phyloP scores from a whole-genome alignment of 345 rosid genomes.

The Angophora floribunda region DNA sequence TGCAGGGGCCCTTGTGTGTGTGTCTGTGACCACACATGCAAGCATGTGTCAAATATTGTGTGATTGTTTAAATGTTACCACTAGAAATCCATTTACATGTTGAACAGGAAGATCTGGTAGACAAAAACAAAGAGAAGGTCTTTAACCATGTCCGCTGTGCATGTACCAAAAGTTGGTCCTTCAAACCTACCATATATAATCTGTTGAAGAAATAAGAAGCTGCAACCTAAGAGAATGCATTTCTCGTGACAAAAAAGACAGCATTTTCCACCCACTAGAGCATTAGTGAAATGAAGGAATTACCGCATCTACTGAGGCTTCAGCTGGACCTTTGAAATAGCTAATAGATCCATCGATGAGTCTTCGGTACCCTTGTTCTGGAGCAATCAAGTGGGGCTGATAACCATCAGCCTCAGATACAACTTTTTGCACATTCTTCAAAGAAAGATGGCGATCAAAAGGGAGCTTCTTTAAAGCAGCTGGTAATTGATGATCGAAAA shows the following conservation, averaged over 20 bases:
- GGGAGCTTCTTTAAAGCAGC: conserved; percentile 99
- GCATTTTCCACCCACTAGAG: not conserved
- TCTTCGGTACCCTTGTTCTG: conserved; percentile 99
- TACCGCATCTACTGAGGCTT: conserved; percentile 99
- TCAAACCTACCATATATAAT: not conserved
- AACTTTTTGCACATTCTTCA: conserved; percentile 91
- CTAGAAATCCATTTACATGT: not conserved
- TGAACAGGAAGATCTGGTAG: not conserved
- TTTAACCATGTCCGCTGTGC: not conserved
- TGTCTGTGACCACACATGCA: not conserved
- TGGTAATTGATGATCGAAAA: conserved; percentile 93
- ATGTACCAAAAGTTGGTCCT: not conserved
- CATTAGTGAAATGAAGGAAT: not conserved
- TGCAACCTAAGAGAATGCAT: not conserved
- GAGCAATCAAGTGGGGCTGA: conserved; percentile 99
- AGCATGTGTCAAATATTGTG: not conserved
- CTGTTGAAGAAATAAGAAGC: not conserved
- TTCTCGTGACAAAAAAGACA: not conserved
- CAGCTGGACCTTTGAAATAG: conserved; percentile 98
- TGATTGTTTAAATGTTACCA: not conserved
- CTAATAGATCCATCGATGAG: conserved; percentile 93
- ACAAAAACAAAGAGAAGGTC: not conserved
- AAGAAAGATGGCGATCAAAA: conserved; percentile 87
- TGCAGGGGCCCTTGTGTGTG: not conserved
- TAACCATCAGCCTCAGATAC: conserved; percentile 99